Evolutionary conservation across 139 green algal genomes (phyloP).

Genomic region (Coelastrella sp.): DNA sequence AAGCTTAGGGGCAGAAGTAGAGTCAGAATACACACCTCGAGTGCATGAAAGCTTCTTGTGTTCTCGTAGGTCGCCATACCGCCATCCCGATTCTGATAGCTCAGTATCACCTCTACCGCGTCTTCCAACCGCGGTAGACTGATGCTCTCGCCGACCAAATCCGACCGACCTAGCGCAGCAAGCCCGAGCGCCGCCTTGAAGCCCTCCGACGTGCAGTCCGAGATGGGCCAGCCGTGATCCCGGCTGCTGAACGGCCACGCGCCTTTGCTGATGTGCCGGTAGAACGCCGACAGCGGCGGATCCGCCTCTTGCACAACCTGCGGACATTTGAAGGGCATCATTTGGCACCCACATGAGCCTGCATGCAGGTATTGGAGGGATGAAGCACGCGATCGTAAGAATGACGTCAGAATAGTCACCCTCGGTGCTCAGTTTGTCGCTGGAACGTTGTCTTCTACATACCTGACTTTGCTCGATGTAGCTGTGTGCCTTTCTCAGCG

Average conservation of each 20-base stretch:
- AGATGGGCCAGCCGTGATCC: slow-evolving; percentile 98
- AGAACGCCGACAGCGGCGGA: slow-evolving; percentile 74
- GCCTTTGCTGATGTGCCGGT: slow-evolving; percentile 96
- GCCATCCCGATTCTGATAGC: slow-evolving; percentile 92
- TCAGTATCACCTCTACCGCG: slow-evolving; percentile 82
- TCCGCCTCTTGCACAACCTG: slow-evolving; percentile 69
- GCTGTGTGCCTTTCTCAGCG: slow-evolving; percentile 71
- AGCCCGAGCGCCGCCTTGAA: slow-evolving; percentile 88
- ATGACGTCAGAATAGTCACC: too few relatives aligned
- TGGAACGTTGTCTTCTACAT: background rate
- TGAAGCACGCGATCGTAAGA: too few relatives aligned
- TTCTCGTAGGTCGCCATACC: slow-evolving; percentile 99
- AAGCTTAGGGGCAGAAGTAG: too few relatives aligned
- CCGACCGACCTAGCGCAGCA: slow-evolving; percentile 37
- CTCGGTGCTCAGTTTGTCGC: too few relatives aligned
- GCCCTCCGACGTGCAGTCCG: slow-evolving; percentile 92
- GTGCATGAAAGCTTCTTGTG: slow-evolving; percentile 85
- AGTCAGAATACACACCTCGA: slow-evolving; percentile 69
- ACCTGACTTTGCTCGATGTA: slow-evolving; percentile 90
- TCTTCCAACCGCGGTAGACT: slow-evolving; percentile 79
- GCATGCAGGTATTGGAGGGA: too few relatives aligned
- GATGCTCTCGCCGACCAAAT: slow-evolving; percentile 50
- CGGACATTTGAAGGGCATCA: too few relatives aligned
- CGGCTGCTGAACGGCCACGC: slow-evolving; percentile 97
- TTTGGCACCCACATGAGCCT: too few relatives aligned